A percentile compares a stretch with the other conserved stretches of the same genome.
Conservation (phyloP, 1,139 yeast genomes). For the Suhomyces anneliseae region DNA sequence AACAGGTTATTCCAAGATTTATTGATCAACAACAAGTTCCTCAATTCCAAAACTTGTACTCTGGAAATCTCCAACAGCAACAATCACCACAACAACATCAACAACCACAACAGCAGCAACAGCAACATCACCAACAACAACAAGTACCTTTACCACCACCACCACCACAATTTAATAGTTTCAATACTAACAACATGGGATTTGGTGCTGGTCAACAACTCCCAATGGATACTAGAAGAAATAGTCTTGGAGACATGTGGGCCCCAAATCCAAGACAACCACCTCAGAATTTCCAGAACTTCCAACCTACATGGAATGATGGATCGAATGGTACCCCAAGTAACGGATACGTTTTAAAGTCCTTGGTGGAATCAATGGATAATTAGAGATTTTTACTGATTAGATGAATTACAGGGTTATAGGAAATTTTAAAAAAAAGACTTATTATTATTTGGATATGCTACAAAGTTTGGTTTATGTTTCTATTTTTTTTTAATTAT, state of each 20-base stretch:
- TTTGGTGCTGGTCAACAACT: neutral
- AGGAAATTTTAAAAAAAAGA: neutral
- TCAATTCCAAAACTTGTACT: neutral
- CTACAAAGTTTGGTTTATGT: neutral
- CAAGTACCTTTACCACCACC: neutral
- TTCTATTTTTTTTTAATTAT: neutral
- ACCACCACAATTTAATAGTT: neutral
- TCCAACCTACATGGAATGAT: neutral
- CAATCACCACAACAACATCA: conserved; percentile 3
- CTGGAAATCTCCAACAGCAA: conserved; percentile 2
- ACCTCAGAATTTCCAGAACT: neutral
- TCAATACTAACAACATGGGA: neutral
- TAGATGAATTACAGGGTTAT: neutral
- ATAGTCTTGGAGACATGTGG: conserved; percentile 7
- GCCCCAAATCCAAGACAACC: conserved; percentile 1
- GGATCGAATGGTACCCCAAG: conserved; percentile 11
- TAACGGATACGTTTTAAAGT: conserved; percentile 41
- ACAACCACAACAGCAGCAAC: conserved; percentile 1
- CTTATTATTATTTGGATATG: neutral
- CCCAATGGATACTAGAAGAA: conserved; percentile 6
- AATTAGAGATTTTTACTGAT: conserved; percentile 17
- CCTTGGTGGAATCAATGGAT: conserved; percentile 47
- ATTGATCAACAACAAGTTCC: conserved; percentile 4
- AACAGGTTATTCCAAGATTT: conserved; percentile 5
- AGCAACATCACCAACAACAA: neutral